Evolutionary conservation across 257 asterid genomes (phyloP), one percentile per base, ranked within the genome.

Genomic region (Forsythia viridissima): DNA sequence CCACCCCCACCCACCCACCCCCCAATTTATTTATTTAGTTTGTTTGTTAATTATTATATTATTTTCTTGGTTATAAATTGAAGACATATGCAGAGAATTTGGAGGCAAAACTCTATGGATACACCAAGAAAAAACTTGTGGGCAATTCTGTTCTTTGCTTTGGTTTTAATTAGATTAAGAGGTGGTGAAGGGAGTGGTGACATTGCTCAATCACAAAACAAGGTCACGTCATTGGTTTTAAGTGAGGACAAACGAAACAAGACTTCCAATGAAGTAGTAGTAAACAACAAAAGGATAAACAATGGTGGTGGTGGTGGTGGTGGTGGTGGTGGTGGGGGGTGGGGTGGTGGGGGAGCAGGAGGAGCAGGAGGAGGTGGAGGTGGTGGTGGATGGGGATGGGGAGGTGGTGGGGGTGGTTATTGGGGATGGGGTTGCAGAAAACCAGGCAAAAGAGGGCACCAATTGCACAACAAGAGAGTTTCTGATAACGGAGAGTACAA

Each of bases 301-400:
- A 85, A 85, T 57, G 89, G 87, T 74, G 92, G 87, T 71, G 92
- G 89, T 5, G 90, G 91, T 30, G 70, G 90, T 51, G 94, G 95
- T 13, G 85, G 87, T 0, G 84, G 83, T 1, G 80, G 85, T 0
- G 76, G 61, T 0, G 77, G 76, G 0, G 77, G 84, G 0, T 44
- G 77, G 0, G 80, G 87, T 0, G 72, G 82, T 0, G 83, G 85
- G 24, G 24, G 24, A 24, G 24, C n/a, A 24, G 24, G 24, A 24
- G 24, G 24, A 24, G 24, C 24, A 0, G 80, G 83, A 0, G 85
- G 82, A 0, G 80, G 76, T 0, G 86, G 79, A 8, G 83, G 87
- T 5, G 69, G 79, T 6, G 84, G 90, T 8, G 89, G 89, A 24
- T 81, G 92, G 90, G 89, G 92, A 0, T 79, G 89, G 84, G 90